These are phyloP conservation scores for Beauveria varroae DNA, from an alignment of 2,329 filamentous ascomycete species.

Conservation along the genomic window DNA sequence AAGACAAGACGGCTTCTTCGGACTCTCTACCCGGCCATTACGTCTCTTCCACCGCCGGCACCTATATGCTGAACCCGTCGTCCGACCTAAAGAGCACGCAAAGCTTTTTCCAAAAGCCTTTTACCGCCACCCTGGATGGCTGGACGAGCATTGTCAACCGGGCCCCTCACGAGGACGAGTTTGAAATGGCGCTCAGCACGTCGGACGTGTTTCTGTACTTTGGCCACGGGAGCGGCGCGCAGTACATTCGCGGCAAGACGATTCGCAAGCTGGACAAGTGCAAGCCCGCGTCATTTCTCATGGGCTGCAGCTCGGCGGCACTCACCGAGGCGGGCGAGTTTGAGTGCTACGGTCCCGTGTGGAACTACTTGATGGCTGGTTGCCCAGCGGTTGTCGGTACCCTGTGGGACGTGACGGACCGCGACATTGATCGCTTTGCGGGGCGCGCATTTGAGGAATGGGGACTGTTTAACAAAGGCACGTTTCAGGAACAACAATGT, in stretches of 20 bases:
- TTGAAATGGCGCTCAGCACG: conserved; percentile 57
- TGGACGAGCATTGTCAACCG: conserved; percentile 67
- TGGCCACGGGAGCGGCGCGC: conserved; percentile 87
- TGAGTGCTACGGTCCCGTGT: conserved; percentile 82
- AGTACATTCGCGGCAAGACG: conserved; percentile 83
- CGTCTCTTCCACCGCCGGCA: conserved; percentile 48
- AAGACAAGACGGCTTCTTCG: background rate
- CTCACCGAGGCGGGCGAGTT: conserved; percentile 75
- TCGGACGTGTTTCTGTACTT: conserved; percentile 84
- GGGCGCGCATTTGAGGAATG: conserved; percentile 73
- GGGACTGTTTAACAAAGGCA: conserved; percentile 58
- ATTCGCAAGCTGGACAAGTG: conserved; percentile 73
- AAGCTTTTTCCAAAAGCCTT: conserved; percentile 56
- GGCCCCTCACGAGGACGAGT: conserved; percentile 68
- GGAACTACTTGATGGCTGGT: conserved; percentile 87
- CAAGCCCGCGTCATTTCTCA: conserved; percentile 71
- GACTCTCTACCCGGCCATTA: conserved; percentile 37
- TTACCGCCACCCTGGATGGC: conserved; percentile 49
- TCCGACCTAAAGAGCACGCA: conserved; percentile 78
- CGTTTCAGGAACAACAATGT: conserved; percentile 30
- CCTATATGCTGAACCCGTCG: conserved; percentile 85
- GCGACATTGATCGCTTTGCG: conserved; percentile 91
- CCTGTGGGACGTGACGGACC: conserved; percentile 96
- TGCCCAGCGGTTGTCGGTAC: conserved; percentile 83
- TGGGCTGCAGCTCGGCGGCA: conserved; percentile 86